A percentile compares a stretch with the other conserved stretches of the same genome.
Conservation (phyloP, 345 rosid genomes). For the Combretum micranthum region DNA sequence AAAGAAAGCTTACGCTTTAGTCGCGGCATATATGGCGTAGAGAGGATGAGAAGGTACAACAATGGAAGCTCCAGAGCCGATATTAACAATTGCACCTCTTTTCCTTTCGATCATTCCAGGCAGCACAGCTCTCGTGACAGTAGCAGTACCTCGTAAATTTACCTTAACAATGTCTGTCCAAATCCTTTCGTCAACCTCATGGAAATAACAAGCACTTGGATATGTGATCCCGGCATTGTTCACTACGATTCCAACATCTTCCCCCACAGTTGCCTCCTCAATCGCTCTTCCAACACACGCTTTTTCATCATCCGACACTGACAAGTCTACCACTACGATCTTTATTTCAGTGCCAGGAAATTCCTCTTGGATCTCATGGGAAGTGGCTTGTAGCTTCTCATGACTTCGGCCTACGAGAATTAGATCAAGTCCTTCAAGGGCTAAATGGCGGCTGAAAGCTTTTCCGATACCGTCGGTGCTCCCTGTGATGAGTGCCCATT, state of each 20-base stretch:
- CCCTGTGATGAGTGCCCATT: conserved; percentile 90
- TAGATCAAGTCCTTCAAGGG: conserved; percentile 54
- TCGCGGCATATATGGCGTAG: conserved; percentile 75
- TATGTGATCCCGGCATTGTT: conserved; percentile 87
- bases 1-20: conserved; percentile 68
- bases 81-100: conserved; percentile 71
- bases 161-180: conserved; percentile 66
- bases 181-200: conserved; percentile 61
- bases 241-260: conserved; percentile 67
- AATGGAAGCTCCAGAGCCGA: conserved; percentile 75
- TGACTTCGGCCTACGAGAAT: conserved; percentile 60
- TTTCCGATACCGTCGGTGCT: conserved; percentile 85
- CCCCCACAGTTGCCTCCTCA: conserved; percentile 37
- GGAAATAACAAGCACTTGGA: conserved; percentile 67
- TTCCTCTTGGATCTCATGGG: conserved; percentile 29
- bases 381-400: conserved; percentile 36
- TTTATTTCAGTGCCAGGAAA: conserved; percentile 33
- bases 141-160: conserved; percentile 52
- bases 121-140: conserved; percentile 55
- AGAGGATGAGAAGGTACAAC: conserved; percentile 98
- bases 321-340: conserved; percentile 48
- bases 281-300: conserved; percentile 15
- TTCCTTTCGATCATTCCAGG: conserved; percentile 55
- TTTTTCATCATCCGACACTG: conserved; percentile 11
- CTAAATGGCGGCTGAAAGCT: conserved; percentile 61